A percentile compares a stretch with the other conserved stretches of the same genome.
phyloP scores from a whole-genome alignment of 2,329 filamentous ascomycete species.

The Beauveria rudraprayagi region DNA sequence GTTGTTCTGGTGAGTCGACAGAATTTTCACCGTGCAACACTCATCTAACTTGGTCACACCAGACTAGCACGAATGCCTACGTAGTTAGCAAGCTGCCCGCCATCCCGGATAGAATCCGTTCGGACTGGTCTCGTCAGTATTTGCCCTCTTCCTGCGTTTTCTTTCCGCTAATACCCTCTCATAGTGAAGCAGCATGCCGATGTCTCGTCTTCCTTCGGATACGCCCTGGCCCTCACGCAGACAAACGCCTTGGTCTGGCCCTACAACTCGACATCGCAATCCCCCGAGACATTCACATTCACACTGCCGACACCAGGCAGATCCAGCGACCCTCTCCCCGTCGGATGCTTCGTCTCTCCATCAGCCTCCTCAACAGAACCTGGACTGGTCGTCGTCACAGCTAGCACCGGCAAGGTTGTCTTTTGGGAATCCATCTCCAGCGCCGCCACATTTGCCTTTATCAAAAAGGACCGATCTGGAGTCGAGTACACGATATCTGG shows the following conservation, averaged over 20 bases:
- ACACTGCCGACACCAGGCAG: constrained; percentile 67
- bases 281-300: constrained; percentile 72
- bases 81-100: constrained; percentile 77
- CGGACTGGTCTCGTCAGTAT: constrained; percentile 55
- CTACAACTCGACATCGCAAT: constrained; percentile 61
- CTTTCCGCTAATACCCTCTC: not conserved
- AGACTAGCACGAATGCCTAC: constrained; percentile 82
- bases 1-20: constrained; percentile 51
- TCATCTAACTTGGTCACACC: constrained; percentile 1
- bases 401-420: constrained; percentile 73
- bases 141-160: not conserved
- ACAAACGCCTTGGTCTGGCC: constrained; percentile 86
- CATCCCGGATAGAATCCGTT: constrained; percentile 67
- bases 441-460: constrained; percentile 74
- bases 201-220: constrained; percentile 57
- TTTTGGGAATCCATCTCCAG: constrained; percentile 96
- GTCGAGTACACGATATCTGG: constrained; percentile 68
- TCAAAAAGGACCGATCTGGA: constrained; percentile 72
- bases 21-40: constrained; percentile 12
- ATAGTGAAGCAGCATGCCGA: constrained; percentile 58
- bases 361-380: constrained; percentile 72
- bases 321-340: constrained; percentile 62
- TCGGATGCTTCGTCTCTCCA: constrained; percentile 75
- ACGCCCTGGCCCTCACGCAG: constrained; percentile 73
- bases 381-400: constrained; percentile 79